Evolutionary conservation across 78 protist species (phyloP).

Genomic region (Dictyostelium intermedium): DNA sequence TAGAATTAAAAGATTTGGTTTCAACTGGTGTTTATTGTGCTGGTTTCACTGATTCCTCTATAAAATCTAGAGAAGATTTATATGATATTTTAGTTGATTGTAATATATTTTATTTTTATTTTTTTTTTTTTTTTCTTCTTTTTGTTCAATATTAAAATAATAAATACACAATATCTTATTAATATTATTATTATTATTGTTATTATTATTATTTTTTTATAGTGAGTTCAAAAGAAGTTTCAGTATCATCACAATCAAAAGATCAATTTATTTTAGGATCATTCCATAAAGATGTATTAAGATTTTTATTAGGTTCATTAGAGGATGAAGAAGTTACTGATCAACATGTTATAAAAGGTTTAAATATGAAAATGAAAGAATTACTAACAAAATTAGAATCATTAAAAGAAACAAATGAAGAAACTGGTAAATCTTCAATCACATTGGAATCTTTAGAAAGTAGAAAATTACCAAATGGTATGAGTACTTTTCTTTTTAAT

Average conservation of each 20-base stretch:
- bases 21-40: conserved; percentile 74
- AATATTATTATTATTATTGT: too few species aligned
- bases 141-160: too few species aligned
- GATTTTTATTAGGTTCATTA: neutral
- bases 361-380: conserved; percentile 44
- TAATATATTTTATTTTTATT: too few species aligned
- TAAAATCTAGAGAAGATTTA: conserved; percentile 75
- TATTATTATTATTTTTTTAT: neutral
- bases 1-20: conserved; percentile 53
- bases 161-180: too few species aligned
- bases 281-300: conserved; percentile 61
- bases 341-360: conserved; percentile 37
- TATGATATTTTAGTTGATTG: conserved; percentile 85
- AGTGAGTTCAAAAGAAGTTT: conserved; percentile 69
- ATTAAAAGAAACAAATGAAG: conserved; percentile 35
- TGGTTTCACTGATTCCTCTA: conserved; percentile 81
- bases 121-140: too few species aligned
- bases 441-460: conserved; percentile 35
- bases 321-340: conserved; percentile 53
- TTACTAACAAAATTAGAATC: conserved; percentile 43
- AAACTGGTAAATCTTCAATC: conserved; percentile 31
- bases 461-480: conserved; percentile 62
- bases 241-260: conserved; percentile 62
- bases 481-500: conserved; percentile 36
- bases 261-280: conserved; percentile 74